Base-by-base conservation (phyloP, 129 eudicot species). In the Silybum marianum region DNA sequence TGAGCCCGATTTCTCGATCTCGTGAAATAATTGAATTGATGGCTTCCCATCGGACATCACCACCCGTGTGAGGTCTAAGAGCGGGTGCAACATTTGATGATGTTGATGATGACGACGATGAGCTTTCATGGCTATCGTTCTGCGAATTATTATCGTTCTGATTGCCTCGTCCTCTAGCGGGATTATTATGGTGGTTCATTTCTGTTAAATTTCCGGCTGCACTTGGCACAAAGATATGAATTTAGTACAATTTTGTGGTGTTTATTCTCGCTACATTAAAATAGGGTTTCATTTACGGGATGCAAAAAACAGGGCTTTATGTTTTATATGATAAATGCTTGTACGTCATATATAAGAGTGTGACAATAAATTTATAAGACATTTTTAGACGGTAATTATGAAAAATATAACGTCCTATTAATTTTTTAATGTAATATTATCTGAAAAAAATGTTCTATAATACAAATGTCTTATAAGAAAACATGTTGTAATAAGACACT, bases 31-130 rank as follows among this genome's bases (percentile, higher is more conserved):
- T 54, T 0, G 87, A 79, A 77, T 78, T 89, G 18, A 93, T 86
- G 63, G 97, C 97, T 78, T 93, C 97, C 97, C 97, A 93, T 86
- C 97, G 80, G 18, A 80, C 81, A 81, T 93, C 97, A 19, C 95
- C 93, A 6, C 97, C 97, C 2, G 97, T 93, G 74, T 93, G 97
- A 11, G 82, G 82, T 32, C 82, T 69, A 13, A 72, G 28, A 14
- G 39, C 14, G 7, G 83, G 78, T 80, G 77, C 42, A 80, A 9
- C 11, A 21, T 44, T 69, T 78, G 74, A 25, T 23, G 74, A 42
- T 58, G 71, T 71, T 26, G 36, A 32, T 13, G 77, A 71, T 28
- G 74, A 25, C 3, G 74, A 24, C 25, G 71, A 80, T 13, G 77
- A 71, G 38, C 77, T 80, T 34, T 80, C 72, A 18, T 54, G 73